Evolutionary conservation across 169 alveolate genomes (phyloP).

Genomic region (Miamiensis avidus): DNA sequence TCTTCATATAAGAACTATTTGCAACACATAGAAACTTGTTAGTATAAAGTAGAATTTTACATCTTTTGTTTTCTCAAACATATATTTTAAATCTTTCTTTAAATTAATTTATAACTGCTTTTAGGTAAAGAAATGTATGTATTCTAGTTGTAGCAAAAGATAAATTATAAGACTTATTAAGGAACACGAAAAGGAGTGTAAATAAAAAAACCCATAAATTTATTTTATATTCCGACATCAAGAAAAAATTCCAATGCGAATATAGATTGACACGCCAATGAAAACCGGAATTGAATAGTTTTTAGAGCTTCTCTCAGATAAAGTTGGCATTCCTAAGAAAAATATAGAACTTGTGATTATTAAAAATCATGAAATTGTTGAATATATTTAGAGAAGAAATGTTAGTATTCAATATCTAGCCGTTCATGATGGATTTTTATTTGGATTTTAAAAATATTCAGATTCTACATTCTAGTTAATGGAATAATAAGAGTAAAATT

Average conservation of each 20-base stretch:
- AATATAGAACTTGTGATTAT: background rate
- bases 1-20: background rate
- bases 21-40: background rate
- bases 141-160: background rate
- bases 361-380: background rate
- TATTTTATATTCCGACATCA: background rate
- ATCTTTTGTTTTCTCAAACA: background rate
- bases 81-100: no score
- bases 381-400: background rate
- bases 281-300: background rate
- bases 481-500: no score
- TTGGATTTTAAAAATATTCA: background rate
- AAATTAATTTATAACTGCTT: no score
- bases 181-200: background rate
- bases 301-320: background rate
- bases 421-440: background rate
- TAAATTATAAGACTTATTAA: background rate
- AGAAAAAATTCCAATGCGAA: background rate
- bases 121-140: background rate
- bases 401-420: background rate
- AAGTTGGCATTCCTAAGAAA: background rate
- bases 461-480: background rate
- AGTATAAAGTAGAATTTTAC: background rate
- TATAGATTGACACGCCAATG: background rate
- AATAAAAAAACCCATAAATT: background rate